These are phyloP conservation scores for Sistotremastrum suecicum DNA, from an alignment of 768 basidiomycete genomes.

Conservation along the genomic window DNA sequence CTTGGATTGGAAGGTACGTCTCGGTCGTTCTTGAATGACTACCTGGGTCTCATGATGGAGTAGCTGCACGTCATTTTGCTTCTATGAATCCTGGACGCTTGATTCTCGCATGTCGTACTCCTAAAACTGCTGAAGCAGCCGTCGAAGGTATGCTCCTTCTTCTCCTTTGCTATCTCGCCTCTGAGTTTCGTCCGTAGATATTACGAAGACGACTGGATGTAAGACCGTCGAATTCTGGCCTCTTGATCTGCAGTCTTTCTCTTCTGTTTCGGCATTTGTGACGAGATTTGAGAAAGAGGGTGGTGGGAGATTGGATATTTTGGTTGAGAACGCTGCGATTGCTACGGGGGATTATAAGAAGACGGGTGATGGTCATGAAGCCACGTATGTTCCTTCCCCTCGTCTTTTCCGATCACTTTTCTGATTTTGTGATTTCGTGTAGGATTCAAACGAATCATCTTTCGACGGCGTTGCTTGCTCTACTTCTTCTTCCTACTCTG, in stretches of 20 bases:
- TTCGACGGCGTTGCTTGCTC: slow-evolving; percentile 16
- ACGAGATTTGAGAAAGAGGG: slow-evolving; percentile 16
- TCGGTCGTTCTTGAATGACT: too few species aligned
- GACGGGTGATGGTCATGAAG: slow-evolving; percentile 33
- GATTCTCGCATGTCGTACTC: slow-evolving; percentile 20
- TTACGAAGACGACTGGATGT: slow-evolving; percentile 17
- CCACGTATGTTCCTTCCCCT: slow-evolving; percentile 14
- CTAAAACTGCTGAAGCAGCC: slow-evolving; percentile 12
- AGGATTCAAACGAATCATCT: slow-evolving; percentile 25
- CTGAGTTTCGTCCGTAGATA: neutral
- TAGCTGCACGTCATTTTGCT: slow-evolving; percentile 17
- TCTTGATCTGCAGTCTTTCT: slow-evolving; percentile 27
- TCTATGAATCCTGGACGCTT: slow-evolving; percentile 18
- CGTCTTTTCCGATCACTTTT: neutral
- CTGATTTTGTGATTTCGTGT: neutral
- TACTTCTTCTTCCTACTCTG: slow-evolving; percentile 20
- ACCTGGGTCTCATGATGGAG: too few species aligned
- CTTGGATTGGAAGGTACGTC: slow-evolving; percentile 26
- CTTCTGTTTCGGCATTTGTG: slow-evolving; percentile 25
- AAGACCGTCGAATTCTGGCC: slow-evolving; percentile 22
- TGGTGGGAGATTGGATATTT: slow-evolving; percentile 22
- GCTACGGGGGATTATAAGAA: slow-evolving; percentile 4
- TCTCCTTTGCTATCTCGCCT: too few species aligned
- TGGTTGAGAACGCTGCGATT: slow-evolving; percentile 31
- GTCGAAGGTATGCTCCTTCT: slow-evolving; percentile 5